Percentiles rank a stretch among this genome's conserved stretches.
These are phyloP conservation scores for Bertia moriformis DNA, from an alignment of 2,329 filamentous ascomycete genomes.

Conservation along the genomic window DNA sequence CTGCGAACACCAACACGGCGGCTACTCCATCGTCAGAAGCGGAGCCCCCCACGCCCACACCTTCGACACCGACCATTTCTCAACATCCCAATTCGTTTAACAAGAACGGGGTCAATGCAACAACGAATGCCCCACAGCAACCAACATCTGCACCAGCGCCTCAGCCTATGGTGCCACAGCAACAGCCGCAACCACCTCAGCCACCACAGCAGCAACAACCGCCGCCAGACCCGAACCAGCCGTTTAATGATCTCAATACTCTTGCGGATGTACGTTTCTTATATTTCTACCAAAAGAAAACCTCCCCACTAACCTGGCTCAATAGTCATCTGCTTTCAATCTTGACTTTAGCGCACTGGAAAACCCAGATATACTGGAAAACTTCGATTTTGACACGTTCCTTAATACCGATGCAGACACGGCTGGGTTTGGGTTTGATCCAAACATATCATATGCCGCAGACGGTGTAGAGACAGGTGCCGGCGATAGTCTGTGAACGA, in stretches of 20 bases:
- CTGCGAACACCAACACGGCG: too few species aligned
- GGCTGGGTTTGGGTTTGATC: neutral
- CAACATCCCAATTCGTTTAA: slow-evolving; percentile 26
- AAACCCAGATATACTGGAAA: slow-evolving; percentile 28
- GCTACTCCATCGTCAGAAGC: slow-evolving; percentile 26
- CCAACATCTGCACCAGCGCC: slow-evolving; percentile 3
- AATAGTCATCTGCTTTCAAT: slow-evolving; percentile 16
- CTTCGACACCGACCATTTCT: slow-evolving; percentile 29
- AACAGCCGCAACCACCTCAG: too few species aligned
- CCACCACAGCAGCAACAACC: too few species aligned
- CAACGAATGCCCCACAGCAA: slow-evolving; percentile 16
- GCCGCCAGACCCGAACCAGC: too few species aligned
- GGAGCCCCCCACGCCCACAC: slow-evolving; percentile 28
- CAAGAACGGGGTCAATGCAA: slow-evolving; percentile 14
- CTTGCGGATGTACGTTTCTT: neutral
- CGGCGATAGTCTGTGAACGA: neutral
- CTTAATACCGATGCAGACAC: neutral
- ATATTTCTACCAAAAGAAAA: neutral
- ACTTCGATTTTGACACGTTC: slow-evolving; percentile 6
- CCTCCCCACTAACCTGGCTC: slow-evolving; percentile 6
- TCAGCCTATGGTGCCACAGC: neutral
- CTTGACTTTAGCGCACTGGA: slow-evolving; percentile 27
- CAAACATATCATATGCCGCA: neutral
- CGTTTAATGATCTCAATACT: neutral
- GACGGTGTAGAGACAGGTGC: neutral